Percentiles rank a stretch among this genome's conserved stretches.
phyloP scores from a whole-genome alignment of 352 stramenopile genomes.

The Phytopythium montanum region DNA sequence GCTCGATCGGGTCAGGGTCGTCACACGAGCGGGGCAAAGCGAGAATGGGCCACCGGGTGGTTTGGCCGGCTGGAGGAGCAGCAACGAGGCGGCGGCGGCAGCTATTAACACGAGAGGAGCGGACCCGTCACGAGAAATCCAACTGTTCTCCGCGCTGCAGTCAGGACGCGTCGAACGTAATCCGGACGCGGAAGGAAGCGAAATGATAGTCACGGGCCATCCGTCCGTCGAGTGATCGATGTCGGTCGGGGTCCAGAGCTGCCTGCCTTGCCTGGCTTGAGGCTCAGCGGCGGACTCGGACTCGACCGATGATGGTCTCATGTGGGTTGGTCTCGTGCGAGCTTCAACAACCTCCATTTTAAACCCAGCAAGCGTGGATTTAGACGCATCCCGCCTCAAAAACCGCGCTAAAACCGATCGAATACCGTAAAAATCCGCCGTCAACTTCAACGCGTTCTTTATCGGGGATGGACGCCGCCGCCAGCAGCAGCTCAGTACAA shows the following conservation, averaged over 20 bases:
- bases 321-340: no score
- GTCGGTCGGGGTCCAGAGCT: no score
- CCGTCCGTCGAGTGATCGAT: not conserved
- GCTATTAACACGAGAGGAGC: not conserved
- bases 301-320: no score
- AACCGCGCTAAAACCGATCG: not conserved
- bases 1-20: not conserved
- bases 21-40: not conserved
- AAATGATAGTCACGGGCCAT: slow-evolving; percentile 5
- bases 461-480: not conserved
- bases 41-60: no score
- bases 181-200: slow-evolving; percentile 7
- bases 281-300: no score
- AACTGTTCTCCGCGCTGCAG: not conserved
- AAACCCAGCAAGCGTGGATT: not conserved
- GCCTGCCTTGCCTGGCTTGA: no score
- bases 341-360: not conserved
- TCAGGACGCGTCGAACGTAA: slow-evolving; percentile 2
- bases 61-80: not conserved
- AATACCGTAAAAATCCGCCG: not conserved
- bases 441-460: slow-evolving; percentile 8
- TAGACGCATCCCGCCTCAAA: not conserved
- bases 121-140: slow-evolving; percentile 3
- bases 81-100: not conserved
- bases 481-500: not conserved